These are phyloP conservation scores for Daldinia grandis DNA, from an alignment of 495 filamentous ascomycete genomes.

Conservation along the genomic window DNA sequence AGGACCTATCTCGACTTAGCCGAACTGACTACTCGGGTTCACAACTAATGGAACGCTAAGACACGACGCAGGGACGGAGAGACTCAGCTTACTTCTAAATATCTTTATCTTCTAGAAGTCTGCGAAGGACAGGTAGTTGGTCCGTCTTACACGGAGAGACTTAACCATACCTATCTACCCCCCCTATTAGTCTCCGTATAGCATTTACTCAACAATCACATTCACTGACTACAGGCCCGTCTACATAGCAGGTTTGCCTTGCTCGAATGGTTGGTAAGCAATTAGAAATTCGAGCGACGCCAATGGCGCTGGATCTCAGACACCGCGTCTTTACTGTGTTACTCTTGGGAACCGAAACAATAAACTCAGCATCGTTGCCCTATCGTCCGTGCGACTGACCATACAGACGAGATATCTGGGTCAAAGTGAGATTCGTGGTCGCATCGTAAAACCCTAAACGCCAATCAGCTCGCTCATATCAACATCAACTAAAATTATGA, in stretches of 20 bases:
- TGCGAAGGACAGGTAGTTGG: too few species aligned
- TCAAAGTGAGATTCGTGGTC: slow-evolving; percentile 8
- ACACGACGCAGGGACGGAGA: slow-evolving; percentile 17
- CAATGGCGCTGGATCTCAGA: slow-evolving; percentile 14
- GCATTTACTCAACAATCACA: slow-evolving; percentile 3
- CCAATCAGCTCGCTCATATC: slow-evolving; percentile 10
- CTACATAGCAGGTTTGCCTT: neutral
- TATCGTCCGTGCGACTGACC: slow-evolving; percentile 11
- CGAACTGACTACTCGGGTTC: slow-evolving; percentile 14
- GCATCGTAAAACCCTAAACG: slow-evolving; percentile 2
- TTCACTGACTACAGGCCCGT: neutral
- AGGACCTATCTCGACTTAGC: slow-evolving; percentile 1
- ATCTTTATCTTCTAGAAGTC: neutral
- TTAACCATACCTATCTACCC: too few species aligned
- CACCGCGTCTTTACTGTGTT: slow-evolving; percentile 5
- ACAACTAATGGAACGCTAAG: slow-evolving; percentile 7
- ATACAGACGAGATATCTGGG: neutral
- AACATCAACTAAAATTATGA: neutral
- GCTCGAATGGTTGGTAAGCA: slow-evolving; percentile 21
- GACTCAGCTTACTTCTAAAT: neutral
- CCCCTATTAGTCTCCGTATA: neutral
- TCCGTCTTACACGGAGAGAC: too few species aligned
- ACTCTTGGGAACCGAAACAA: neutral
- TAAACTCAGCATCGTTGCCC: neutral
- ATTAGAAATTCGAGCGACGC: slow-evolving; percentile 12